phyloP scores from a whole-genome alignment of 2,329 filamentous ascomycete species.

The Aspergillus brasiliensis region DNA sequence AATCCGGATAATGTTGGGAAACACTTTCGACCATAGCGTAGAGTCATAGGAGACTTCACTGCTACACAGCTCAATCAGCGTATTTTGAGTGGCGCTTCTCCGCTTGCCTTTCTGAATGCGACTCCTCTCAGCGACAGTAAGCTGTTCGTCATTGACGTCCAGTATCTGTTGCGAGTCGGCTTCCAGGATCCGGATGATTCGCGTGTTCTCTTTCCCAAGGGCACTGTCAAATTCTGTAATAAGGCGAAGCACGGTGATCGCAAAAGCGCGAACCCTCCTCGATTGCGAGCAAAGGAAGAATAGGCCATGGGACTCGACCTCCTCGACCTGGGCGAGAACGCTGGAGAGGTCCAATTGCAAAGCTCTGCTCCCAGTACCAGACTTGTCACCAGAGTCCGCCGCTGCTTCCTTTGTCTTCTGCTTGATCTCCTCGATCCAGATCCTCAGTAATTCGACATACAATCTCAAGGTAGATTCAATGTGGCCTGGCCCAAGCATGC shows the following conservation, averaged over 20 bases:
- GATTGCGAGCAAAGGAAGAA: conserved; percentile 98
- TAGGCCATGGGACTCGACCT: conserved; percentile 92
- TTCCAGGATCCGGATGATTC: conserved; percentile 90
- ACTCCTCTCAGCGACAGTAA: conserved; percentile 85
- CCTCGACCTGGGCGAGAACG: conserved; percentile 90
- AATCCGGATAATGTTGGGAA: conserved; percentile 89
- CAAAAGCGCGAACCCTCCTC: conserved; percentile 81
- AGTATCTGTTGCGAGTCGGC: conserved; percentile 85
- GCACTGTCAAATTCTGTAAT: conserved; percentile 93
- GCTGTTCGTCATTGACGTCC: conserved; percentile 84
- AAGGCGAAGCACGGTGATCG: conserved; percentile 86
- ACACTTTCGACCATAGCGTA: conserved; percentile 96
- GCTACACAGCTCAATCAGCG: conserved; percentile 88
- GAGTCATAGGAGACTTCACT: conserved; percentile 95
- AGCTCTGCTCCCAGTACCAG: conserved; percentile 67
- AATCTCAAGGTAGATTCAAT: conserved; percentile 91
- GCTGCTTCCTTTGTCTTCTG: conserved; percentile 76
- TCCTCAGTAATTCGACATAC: conserved; percentile 89
- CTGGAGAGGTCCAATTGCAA: conserved; percentile 82
- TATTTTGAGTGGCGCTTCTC: conserved; percentile 79
- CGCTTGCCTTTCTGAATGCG: conserved; percentile 87
- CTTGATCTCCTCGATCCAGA: conserved; percentile 97
- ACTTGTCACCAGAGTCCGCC: conserved; percentile 65
- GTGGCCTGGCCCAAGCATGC: conserved; percentile 89
- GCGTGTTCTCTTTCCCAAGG: conserved; percentile 74